These are phyloP conservation scores for Canavalia gladiata DNA, from an alignment of 306 rosid species.

Conservation along the genomic window DNA sequence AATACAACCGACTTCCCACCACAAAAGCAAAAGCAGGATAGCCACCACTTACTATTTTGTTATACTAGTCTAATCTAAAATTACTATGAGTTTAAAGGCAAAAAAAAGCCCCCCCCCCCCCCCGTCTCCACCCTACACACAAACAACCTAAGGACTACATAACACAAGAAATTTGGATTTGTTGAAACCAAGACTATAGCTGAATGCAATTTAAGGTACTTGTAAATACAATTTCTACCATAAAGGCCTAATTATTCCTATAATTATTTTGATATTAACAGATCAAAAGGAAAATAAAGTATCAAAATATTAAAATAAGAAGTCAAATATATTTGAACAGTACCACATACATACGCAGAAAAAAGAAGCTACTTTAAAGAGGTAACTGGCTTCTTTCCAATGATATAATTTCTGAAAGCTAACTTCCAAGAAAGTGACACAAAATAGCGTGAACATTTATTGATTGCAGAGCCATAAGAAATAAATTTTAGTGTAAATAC, in stretches of 20 bases:
- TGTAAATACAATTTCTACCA: not conserved
- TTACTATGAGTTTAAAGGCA: constrained; percentile 7
- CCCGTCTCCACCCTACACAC: not conserved
- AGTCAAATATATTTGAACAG: not conserved
- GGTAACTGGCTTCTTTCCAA: not conserved
- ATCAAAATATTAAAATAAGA: not conserved
- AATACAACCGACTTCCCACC: not conserved
- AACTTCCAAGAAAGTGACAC: not conserved
- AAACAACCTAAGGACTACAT: not conserved
- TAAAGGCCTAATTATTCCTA: not conserved
- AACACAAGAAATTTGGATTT: not conserved
- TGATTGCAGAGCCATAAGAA: not conserved
- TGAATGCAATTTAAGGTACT: not conserved
- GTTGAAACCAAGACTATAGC: not conserved
- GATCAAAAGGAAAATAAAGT: not conserved
- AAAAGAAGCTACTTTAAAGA: not conserved
- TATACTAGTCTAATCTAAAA: not conserved
- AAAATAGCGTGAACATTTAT: constrained; percentile 3
- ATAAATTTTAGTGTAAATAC: not conserved
- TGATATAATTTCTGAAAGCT: constrained; percentile 10
- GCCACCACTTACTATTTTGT: not conserved
- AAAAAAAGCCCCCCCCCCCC: not conserved
- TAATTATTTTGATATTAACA: constrained; percentile 1
- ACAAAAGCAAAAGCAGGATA: constrained; percentile 14
- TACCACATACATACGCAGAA: not conserved